Evolutionary conservation across 2,329 filamentous ascomycete species (phyloP).

Genomic region (Penicillium sp.): DNA sequence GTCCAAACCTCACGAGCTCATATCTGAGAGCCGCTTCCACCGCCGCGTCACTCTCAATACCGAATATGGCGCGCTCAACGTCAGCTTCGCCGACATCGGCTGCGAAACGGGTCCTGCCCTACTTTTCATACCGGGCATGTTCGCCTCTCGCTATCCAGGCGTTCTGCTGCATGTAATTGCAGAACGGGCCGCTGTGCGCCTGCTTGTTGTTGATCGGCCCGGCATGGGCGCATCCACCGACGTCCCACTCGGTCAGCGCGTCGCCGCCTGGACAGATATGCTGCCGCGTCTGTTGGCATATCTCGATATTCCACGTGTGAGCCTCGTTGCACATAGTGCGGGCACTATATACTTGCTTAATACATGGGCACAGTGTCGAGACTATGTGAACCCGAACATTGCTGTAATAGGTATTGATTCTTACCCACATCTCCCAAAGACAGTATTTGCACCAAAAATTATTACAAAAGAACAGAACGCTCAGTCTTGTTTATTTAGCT

Average conservation of each 20-base stretch:
- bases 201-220: conserved; percentile 25
- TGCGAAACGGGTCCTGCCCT: conserved; percentile 8
- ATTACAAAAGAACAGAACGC: conserved; percentile 9
- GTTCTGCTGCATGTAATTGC: conserved; percentile 25
- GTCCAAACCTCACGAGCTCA: not conserved
- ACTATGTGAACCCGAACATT: conserved; percentile 5
- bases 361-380: conserved; percentile 24
- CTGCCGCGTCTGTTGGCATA: conserved; percentile 40
- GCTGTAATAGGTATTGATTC: conserved; percentile 15
- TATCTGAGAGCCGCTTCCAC: conserved; percentile 24
- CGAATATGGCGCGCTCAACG: conserved; percentile 12
- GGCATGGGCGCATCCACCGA: conserved; percentile 43
- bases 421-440: not conserved
- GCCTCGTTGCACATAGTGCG: conserved; percentile 42
- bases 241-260: conserved; percentile 36
- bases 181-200: conserved; percentile 22
- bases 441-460: conserved; percentile 1
- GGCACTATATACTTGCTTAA: conserved; percentile 49
- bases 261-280: conserved; percentile 44
- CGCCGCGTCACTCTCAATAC: conserved; percentile 20
- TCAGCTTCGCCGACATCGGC: conserved; percentile 27
- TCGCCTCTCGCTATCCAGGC: conserved; percentile 25
- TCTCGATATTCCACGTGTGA: conserved; percentile 33
- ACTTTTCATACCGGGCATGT: conserved; percentile 30
- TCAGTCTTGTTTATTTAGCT: conserved; percentile 28